Evolutionary conservation across 441 rosid genomes (phyloP), one percentile per base, ranked within the genome.

Genomic region (Erodium texanum): DNA sequence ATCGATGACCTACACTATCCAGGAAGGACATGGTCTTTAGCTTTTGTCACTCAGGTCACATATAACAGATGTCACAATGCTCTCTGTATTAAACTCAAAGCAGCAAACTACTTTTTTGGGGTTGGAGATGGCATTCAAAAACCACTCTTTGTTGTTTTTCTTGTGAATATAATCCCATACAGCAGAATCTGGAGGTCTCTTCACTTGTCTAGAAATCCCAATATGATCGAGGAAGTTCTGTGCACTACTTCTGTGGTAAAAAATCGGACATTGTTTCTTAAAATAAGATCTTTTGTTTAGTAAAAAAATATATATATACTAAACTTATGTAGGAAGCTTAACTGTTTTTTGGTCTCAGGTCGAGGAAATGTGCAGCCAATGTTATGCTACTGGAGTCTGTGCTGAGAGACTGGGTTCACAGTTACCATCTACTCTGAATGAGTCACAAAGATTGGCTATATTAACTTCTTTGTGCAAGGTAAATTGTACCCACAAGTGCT

Each of bases 371-470:
- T 59, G 64, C 64, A 23, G 32, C 24, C 64, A 23, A 23, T 59
- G 64, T 16, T 58, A 23, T 23, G 16, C 3, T 12, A 23, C 23
- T 59, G 64, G 16, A 59, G 64, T 59, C 29, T 59, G 8, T 23
- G 64, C 64, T 23, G 64, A 23, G 16, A 59, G 32, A 23, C 32
- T 59, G 64, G 64, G 64, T 23, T 23, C 64, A 12, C 14, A 1
- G 24, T 59, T 59, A 24, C 64, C 64, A 12, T 59, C 64, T 24
- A 59, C 70, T 59, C 61, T 74, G 24, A 66, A 74, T 32, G 62
- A 58, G 19, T 65, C 64, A 16, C 76, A 74, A 34, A 38, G 29
- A 18, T 7, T 58, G 27, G 69, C 68, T 19, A 54, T 69, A 14
- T 16, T 9, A 4, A 15, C 66, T 16, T 68, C 65, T 29, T 65